A percentile compares a stretch with the other conserved stretches of the same genome.
phyloP scores from a whole-genome alignment of 2,329 filamentous ascomycete species.

The Aureobasidium mangrovei region DNA sequence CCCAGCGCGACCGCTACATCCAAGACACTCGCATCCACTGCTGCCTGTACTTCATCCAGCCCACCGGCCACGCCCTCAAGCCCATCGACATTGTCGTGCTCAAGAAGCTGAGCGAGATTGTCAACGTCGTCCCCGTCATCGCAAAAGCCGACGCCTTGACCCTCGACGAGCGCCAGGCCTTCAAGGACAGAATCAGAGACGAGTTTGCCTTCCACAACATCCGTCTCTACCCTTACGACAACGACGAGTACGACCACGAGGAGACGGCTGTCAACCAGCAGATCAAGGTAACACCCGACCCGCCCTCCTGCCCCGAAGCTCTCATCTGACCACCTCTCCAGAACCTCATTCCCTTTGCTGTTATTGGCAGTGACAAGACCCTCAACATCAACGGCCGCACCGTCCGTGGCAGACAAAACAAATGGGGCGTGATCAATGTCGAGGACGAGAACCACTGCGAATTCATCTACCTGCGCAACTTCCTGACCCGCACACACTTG shows the following conservation, averaged over 20 bases:
- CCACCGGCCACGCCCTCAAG: conserved; percentile 95
- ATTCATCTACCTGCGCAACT: conserved; percentile 97
- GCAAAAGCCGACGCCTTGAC: conserved; percentile 97
- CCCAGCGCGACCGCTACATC: conserved; percentile 97
- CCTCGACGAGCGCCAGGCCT: conserved; percentile 85
- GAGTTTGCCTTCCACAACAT: conserved; percentile 99
- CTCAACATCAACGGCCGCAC: conserved; percentile 97
- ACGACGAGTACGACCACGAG: conserved; percentile 96
- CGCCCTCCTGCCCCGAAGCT: conserved; percentile 18
- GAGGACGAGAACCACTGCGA: conserved; percentile 99
- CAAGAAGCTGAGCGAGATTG: conserved; percentile 98
- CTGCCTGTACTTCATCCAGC: conserved; percentile 99
- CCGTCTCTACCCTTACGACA: conserved; percentile 99
- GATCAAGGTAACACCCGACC: conserved; percentile 69
- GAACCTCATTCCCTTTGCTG: conserved; percentile 93
- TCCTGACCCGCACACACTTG: conserved; percentile 94
- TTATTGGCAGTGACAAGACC: conserved; percentile 95
- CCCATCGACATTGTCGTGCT: conserved; percentile 98
- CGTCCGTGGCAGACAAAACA: conserved; percentile 94
- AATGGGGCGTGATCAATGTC: conserved; percentile 99
- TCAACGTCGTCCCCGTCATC: conserved; percentile 98
- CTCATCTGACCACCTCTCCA: conserved; percentile 33
- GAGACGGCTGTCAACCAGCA: conserved; percentile 87
- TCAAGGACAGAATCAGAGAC: conserved; percentile 99
- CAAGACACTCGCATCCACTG: conserved; percentile 99